Conservation (phyloP, 305 asterid genomes). For the Rubia tinctorum region DNA sequence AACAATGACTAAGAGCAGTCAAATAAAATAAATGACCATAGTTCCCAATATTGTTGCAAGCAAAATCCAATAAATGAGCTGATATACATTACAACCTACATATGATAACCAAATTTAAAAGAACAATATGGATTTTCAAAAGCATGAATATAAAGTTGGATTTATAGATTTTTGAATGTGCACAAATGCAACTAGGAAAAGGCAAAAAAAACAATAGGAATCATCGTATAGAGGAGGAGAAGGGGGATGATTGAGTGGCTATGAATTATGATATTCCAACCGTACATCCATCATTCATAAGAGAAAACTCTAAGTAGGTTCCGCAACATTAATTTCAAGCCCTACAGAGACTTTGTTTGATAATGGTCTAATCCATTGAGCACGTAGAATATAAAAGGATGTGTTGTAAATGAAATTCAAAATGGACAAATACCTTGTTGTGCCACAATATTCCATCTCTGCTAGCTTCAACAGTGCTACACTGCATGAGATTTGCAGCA, state of each 20-base stretch:
- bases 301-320: background rate
- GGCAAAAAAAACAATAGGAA: background rate
- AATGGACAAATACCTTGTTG: slow-evolving; percentile 55
- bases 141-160: background rate
- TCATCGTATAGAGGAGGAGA: background rate
- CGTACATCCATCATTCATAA: too few species aligned
- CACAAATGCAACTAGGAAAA: background rate
- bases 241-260: background rate
- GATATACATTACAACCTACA: background rate
- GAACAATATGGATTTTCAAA: background rate
- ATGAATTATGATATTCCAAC: background rate
- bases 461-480: slow-evolving; percentile 75
- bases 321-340: background rate
- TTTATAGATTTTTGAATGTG: background rate
- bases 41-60: background rate
- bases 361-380: background rate
- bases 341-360: background rate
- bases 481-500: slow-evolving; percentile 35
- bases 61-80: background rate
- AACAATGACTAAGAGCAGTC: slow-evolving; percentile 9
- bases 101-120: background rate
- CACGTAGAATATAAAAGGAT: background rate
- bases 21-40: background rate
- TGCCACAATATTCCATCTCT: slow-evolving; percentile 81
- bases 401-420: background rate